Conservation (phyloP, 2,329 filamentous ascomycete genomes). For the Ceratocystis alfenasii region DNA sequence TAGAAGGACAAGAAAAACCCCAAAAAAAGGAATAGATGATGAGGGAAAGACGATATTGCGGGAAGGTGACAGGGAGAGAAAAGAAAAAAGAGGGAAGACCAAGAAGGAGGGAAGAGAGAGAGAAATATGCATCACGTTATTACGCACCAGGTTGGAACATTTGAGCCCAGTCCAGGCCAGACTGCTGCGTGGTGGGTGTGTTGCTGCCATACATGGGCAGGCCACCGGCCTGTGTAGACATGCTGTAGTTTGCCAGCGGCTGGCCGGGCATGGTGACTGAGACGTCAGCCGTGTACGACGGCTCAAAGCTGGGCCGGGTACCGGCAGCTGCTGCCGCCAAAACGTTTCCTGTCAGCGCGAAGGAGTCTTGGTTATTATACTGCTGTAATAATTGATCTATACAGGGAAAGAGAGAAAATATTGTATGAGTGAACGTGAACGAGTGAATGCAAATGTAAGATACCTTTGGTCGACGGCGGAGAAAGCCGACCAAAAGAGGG, state of each 20-base stretch:
- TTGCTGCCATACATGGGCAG: slow-evolving; percentile 51
- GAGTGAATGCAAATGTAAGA: too few species aligned
- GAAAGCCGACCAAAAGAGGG: too few species aligned
- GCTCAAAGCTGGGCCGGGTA: slow-evolving; percentile 34
- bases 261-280: slow-evolving; percentile 52
- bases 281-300: slow-evolving; percentile 47
- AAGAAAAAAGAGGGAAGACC: slow-evolving; percentile 25
- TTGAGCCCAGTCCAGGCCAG: slow-evolving; percentile 61
- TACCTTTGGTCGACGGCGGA: slow-evolving; percentile 45
- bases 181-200: slow-evolving; percentile 49
- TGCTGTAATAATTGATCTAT: slow-evolving; percentile 14
- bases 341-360: slow-evolving; percentile 31
- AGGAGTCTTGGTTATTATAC: slow-evolving; percentile 12
- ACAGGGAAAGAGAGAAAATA: neutral
- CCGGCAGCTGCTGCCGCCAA: slow-evolving; percentile 40
- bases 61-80: slow-evolving; percentile 18
- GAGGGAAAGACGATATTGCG: too few species aligned
- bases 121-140: slow-evolving; percentile 27
- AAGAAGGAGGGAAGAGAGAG: slow-evolving; percentile 22
- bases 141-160: slow-evolving; percentile 66
- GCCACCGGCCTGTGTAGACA: slow-evolving; percentile 44
- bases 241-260: slow-evolving; percentile 52
- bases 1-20: slow-evolving; percentile 10
- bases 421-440: slow-evolving; percentile 28
- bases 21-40: neutral